These are phyloP conservation scores for Trichoderma aggressivum DNA, from an alignment of 2,329 filamentous ascomycete species.

Conservation along the genomic window DNA sequence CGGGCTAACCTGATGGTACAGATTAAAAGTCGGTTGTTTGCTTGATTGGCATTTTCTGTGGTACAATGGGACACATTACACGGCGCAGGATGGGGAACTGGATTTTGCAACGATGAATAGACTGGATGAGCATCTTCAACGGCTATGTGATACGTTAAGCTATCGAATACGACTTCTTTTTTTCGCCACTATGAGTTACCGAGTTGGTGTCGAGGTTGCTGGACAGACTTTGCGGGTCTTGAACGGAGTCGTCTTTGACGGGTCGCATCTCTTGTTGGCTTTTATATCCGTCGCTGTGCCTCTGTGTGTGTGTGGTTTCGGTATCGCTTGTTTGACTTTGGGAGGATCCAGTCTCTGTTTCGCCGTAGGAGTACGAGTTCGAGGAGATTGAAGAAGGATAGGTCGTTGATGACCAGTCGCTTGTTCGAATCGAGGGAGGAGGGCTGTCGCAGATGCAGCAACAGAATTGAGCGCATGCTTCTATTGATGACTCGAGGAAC, in stretches of 20 bases:
- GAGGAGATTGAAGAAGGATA: background rate
- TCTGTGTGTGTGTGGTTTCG: background rate
- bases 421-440: background rate
- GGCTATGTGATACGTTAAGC: background rate
- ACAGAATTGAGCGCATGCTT: background rate
- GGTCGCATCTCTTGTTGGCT: background rate
- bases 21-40: background rate
- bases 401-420: background rate
- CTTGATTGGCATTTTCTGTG: slow-evolving; percentile 12
- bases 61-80: slow-evolving; percentile 12
- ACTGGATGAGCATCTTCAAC: background rate
- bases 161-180: background rate
- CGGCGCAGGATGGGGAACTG: background rate
- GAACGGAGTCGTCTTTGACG: background rate
- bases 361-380: background rate
- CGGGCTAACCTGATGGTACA: background rate
- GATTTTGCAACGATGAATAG: background rate
- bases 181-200: background rate
- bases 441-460: background rate
- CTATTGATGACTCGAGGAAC: background rate
- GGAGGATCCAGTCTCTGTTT: background rate
- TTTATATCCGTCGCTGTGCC: background rate
- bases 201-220: background rate
- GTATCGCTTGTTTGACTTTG: background rate
- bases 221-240: background rate